Evolutionary conservation across 106 monocot genomes (phyloP), one percentile per base, ranked within the genome.

Genomic region (Dendrobium chrysotoxum): DNA sequence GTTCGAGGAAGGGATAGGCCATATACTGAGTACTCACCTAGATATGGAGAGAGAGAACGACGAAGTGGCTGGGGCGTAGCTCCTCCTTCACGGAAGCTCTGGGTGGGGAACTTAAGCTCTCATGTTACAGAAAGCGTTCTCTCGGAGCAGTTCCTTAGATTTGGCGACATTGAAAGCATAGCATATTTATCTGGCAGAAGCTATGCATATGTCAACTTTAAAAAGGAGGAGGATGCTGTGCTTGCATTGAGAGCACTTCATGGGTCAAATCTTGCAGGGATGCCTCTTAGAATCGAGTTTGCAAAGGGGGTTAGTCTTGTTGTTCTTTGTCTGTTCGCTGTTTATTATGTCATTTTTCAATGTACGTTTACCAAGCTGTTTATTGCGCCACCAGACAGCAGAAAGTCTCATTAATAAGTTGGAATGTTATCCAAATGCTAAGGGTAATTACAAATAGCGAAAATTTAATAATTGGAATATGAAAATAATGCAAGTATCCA

Each of bases 251-350:
- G 86, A 77, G 85, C 47, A n/a, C 89, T 97, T 10, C 88, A 94
- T 40, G 97, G 94, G 25, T 72, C 54, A 41, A 81, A 65, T 73
- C 46, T 97, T 80, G 85, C 80, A 0, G 97, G 94, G 81, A 75
- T 79, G 84, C 86, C 92, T 41, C 79, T 97, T 89, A 97, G 84
- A 78, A 89, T 97, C 92, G 92, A 97, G 85, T 97, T 94, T 86
- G 86, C 94, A 28, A 97, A 97, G 92, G 92, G 87, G 97, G 94
- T 97, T 92, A 97, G 97, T 94, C 47, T 67, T 87, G 82, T 92
- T 77, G 81, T 82, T 82, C 82, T 79, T 78, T 83, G 81, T 72
- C 74, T 74, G 74, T 53, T 78, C 40, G 30, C 38, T 21, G n/a
- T 28, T 88, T 66, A 20, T 67, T 77, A 53, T 72, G 77, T 47